A percentile compares a stretch with the other conserved stretches of the same genome.
Conservation (phyloP, 2,329 filamentous ascomycete genomes). For the Tolypocladium paradoxum region DNA sequence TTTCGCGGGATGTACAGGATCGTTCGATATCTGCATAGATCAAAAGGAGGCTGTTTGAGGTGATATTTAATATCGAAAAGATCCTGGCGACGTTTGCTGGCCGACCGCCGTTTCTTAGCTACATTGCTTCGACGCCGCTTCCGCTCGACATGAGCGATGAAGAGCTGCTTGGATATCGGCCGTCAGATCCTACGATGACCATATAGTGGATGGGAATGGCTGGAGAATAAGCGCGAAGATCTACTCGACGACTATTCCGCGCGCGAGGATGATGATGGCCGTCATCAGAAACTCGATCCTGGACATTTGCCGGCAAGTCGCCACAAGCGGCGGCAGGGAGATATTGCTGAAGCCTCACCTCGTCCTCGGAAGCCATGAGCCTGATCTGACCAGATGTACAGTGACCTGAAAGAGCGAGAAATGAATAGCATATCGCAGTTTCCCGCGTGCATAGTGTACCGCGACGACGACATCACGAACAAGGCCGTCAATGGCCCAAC, state of each 20-base stretch:
- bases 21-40: neutral
- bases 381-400: neutral
- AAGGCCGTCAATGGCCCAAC: conserved; percentile 5
- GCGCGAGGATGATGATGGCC: neutral
- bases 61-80: neutral
- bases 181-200: neutral
- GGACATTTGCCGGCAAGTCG: neutral
- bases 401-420: neutral
- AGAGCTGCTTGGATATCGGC: neutral
- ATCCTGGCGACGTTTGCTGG: neutral
- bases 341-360: neutral
- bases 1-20: neutral
- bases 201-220: neutral
- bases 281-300: neutral
- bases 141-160: neutral
- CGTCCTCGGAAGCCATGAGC: neutral
- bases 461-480: neutral
- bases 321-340: neutral
- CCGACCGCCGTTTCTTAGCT: neutral
- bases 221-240: neutral
- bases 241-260: neutral
- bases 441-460: neutral
- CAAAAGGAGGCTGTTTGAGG: neutral
- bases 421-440: neutral
- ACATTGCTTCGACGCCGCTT: neutral